Evolutionary conservation across 495 filamentous ascomycete genomes (phyloP), one percentile per base, ranked within the genome.

Genomic region (Baudoinia panamericana): DNA sequence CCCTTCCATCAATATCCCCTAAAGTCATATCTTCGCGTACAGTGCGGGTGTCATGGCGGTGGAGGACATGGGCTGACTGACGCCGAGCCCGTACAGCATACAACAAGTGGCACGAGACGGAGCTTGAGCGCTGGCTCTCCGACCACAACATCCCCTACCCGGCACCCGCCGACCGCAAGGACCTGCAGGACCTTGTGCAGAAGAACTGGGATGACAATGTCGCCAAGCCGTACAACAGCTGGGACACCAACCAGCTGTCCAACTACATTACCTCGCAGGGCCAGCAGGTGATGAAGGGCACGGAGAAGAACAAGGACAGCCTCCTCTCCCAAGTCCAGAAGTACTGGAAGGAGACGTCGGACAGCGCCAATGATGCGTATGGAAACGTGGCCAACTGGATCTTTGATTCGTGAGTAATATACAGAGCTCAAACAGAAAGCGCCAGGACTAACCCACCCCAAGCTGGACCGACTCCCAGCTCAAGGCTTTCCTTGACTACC

Each of bases 31-130:
- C 9, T 26, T 27, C 38, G 35, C 26, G n/a, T 16, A 19, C n/a
- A n/a, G n/a, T n/a, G n/a, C n/a, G n/a, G n/a, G n/a, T n/a, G n/a
- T n/a, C n/a, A n/a, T n/a, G n/a, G 23, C 34, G n/a, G n/a, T n/a
- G n/a, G n/a, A n/a, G n/a, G n/a, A 52, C 26, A 36, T 36, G 30
- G 22, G 30, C 52, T 55, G 26, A 56, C 39, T 16, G 20, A 38
- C 27, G 20, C 8, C 39, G 32, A 45, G 32, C 33, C 19, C 29
- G 47, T 18, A 18, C 54, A 93, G 90, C 78, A 5, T 97, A 96
- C 71, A 94, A 95, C 66, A 95, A 88, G 58, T 97, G 90, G 90
- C 88, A 96, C 57, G 78, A 95, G 65, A 93, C 84, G 5, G 90
- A 97, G 68, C 73, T 97, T 9, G 88, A 97, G 67, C 72, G 90